phyloP scores from a whole-genome alignment of 306 rosid species.

The Fragaria iinumae region DNA sequence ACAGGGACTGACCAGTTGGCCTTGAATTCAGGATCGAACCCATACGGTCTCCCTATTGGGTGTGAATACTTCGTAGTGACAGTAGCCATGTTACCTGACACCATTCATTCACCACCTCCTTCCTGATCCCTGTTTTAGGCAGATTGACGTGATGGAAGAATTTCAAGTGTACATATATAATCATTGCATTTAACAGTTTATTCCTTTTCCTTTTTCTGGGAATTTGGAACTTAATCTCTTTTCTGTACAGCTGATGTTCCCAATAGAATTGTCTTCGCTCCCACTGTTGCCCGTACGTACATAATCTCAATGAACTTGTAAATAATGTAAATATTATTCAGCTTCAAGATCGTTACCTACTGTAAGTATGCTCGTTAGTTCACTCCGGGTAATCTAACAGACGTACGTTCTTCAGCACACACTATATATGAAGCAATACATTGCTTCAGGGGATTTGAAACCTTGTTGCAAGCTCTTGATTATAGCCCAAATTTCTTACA shows the following conservation, averaged over 20 bases:
- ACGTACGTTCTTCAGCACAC: not conserved
- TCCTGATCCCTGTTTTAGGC: constrained; percentile 91
- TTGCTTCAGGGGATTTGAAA: not conserved
- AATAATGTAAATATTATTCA: constrained; percentile 35
- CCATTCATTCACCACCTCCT: constrained; percentile 85
- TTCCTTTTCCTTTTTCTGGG: constrained; percentile 47
- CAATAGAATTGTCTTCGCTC: constrained; percentile 38
- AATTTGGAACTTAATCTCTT: constrained; percentile 36
- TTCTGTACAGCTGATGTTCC: constrained; percentile 61
- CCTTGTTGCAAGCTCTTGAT: not conserved
- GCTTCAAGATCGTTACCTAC: not conserved
- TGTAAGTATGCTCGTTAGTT: not conserved
- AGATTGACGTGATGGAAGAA: constrained; percentile 93
- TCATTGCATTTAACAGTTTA: constrained; percentile 33
- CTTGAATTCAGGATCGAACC: constrained; percentile 96
- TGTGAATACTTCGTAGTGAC: constrained; percentile 96
- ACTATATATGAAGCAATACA: not conserved
- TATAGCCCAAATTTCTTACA: no score
- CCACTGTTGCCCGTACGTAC: constrained; percentile 9
- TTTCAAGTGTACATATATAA: constrained; percentile 63
- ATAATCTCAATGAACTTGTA: constrained; percentile 5
- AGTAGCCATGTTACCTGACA: constrained; percentile 95
- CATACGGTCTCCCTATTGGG: constrained; percentile 91
- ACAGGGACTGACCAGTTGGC: constrained; percentile 62
- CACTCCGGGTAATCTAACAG: not conserved